phyloP scores from a whole-genome alignment of 768 basidiomycete genomes.

The Filobasidium floriforme region DNA sequence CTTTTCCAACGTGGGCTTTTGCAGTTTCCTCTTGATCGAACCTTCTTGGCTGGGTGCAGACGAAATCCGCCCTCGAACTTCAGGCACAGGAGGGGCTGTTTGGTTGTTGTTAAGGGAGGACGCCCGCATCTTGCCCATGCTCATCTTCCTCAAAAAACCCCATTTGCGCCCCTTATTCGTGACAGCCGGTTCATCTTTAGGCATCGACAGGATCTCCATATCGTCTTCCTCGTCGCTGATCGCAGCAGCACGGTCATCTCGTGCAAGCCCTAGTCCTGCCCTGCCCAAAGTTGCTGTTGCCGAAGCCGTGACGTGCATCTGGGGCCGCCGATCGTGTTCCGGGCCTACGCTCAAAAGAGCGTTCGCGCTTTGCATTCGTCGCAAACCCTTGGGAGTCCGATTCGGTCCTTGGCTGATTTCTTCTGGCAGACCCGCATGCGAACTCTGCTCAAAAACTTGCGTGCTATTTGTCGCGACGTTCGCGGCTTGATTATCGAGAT shows the following conservation, averaged over 20 bases:
- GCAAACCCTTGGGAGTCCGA: neutral
- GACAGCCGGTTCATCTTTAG: constrained; percentile 11
- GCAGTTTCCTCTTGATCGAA: no score
- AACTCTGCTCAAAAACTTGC: no score
- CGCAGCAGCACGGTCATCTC: neutral
- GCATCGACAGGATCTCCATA: neutral
- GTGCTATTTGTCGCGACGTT: no score
- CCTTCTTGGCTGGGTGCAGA: constrained; percentile 12
- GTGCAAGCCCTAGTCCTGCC: no score
- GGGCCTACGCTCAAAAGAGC: constrained; percentile 12
- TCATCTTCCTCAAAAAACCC: constrained; percentile 98
- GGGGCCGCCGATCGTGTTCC: no score
- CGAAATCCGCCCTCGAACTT: neutral
- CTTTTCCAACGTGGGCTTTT: neutral
- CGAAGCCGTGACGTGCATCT: no score
- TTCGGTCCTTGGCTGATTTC: no score
- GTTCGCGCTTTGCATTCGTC: constrained; percentile 37
- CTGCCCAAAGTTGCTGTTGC: no score
- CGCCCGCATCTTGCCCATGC: constrained; percentile 77
- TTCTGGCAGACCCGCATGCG: no score
- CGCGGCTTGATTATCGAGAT: no score
- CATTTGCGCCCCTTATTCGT: constrained; percentile 64
- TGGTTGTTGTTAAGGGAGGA: no score
- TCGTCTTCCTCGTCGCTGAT: neutral
- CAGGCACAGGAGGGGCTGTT: no score